Percentiles rank a stretch among this genome's conserved stretches.
These are phyloP conservation scores for Phytophthora pinifolia DNA, from an alignment of 352 stramenopile species.

Conservation along the genomic window DNA sequence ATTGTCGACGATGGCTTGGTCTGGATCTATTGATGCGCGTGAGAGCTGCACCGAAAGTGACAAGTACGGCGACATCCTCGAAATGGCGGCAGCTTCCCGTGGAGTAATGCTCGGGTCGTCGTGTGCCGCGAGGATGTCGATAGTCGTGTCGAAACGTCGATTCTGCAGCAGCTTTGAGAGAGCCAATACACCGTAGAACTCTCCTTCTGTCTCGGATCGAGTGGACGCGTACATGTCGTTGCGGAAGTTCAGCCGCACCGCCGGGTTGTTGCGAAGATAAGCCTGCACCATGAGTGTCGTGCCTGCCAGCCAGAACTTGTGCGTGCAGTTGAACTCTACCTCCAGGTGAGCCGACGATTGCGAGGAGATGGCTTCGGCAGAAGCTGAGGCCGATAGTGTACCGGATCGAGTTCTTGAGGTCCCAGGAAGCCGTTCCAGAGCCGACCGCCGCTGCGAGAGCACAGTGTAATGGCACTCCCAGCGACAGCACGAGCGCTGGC, in stretches of 20 bases:
- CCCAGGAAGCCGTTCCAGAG: conserved; percentile 37
- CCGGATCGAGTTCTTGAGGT: conserved; percentile 6
- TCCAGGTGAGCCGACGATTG: conserved; percentile 13
- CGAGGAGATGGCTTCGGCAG: conserved; percentile 5
- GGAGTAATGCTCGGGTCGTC: conserved; percentile 46
- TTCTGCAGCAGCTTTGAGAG: conserved; percentile 37
- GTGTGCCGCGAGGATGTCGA: conserved; percentile 45
- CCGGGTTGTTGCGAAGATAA: conserved; percentile 37
- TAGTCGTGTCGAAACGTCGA: conserved; percentile 40
- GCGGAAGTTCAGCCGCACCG: conserved; percentile 44
- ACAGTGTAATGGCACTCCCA: conserved; percentile 80
- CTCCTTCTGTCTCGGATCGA: conserved; percentile 33
- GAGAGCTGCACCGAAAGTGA: conserved; percentile 53
- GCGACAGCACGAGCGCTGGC: conserved; percentile 55
- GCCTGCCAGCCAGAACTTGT: conserved; percentile 59
- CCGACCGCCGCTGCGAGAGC: conserved; percentile 54
- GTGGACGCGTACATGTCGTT: conserved; percentile 80
- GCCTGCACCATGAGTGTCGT: conserved; percentile 31
- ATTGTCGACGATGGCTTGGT: conserved; percentile 32
- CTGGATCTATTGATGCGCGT: conserved; percentile 34
- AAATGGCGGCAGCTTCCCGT: conserved; percentile 48
- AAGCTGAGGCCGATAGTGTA: conserved; percentile 1
- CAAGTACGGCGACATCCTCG: conserved; percentile 44
- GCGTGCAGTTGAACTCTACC: conserved; percentile 62
- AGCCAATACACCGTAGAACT: conserved; percentile 52